A percentile compares a stretch with the other conserved stretches of the same genome.
Conservation (phyloP, 1,139 yeast genomes). For the Protomyces inundatus region DNA sequence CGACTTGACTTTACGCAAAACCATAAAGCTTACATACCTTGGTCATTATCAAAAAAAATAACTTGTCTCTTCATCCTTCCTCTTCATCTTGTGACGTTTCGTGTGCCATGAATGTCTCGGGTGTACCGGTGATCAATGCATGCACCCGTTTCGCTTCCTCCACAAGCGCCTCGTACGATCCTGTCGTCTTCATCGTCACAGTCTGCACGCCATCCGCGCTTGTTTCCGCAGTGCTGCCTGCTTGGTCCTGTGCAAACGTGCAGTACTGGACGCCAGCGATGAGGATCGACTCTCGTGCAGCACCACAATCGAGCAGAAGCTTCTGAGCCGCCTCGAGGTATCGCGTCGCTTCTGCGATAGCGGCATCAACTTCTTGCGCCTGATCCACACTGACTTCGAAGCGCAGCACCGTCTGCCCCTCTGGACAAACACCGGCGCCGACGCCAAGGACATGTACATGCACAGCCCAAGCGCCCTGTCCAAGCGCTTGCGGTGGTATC, state of each 20-base stretch:
- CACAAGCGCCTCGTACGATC: background rate
- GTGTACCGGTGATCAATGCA: background rate
- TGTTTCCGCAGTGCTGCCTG: background rate
- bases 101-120: background rate
- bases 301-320: background rate
- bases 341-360: background rate
- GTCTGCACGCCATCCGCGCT: background rate
- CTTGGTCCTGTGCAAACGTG: background rate
- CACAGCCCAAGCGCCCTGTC: slow-evolving; percentile 67
- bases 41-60: background rate
- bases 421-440: slow-evolving; percentile 84
- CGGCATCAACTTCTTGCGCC: background rate
- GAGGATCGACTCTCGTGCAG: background rate
- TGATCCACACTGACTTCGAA: slow-evolving; percentile 45
- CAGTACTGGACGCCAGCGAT: background rate
- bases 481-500: slow-evolving; percentile 75
- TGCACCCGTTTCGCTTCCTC: background rate
- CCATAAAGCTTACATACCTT: background rate
- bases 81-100: background rate
- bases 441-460: slow-evolving; percentile 84
- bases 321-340: background rate
- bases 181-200: background rate
- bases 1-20: slow-evolving; percentile 1
- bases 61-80: background rate
- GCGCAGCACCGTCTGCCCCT: slow-evolving; percentile 88